Base-by-base conservation (phyloP, 2,329 filamentous ascomycete genomes). In the Hymenotorrendiella dingleyae region DNA sequence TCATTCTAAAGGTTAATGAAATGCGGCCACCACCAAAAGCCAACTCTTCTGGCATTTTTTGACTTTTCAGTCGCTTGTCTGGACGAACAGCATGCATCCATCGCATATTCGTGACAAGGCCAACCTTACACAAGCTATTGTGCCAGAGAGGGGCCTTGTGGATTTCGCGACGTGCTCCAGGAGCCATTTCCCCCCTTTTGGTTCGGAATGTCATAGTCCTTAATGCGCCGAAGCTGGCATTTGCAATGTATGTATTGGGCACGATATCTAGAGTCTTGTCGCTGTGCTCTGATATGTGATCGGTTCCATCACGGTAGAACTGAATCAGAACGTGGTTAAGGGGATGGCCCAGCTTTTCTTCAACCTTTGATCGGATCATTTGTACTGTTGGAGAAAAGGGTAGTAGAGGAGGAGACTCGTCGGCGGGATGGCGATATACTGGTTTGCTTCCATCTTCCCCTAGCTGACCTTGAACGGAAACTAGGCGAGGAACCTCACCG, bases 191-290 rank as follows among this genome's bases (percentile, higher is more conserved):
- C 58, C 67, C 72, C 22, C 84, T 84, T 67, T 94, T 95, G 9
- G 84, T 91, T 39, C 93, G 80, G 26, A 98, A 76, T 0, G 86
- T 75, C 90, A 97, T 96, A 2, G 81, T 90, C 40, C 93, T 75
- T 65, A 94, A 82, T 1, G 91, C 90, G 1, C 93, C 93, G n/a
- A 97, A 74, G 52, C 88, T 95, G 37, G 95, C 80, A 59, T 97
- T 98, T 52, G 90, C 88, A 53, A 98, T 94, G 46, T 74, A 90
- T 19, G 86, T 93, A 4, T 74, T 80, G 20, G 76, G 78, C 10
- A 80, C 81, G 43, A 98, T 93, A 61, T 98, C 93, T 19, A 98
- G 71, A 0, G 91, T 95, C 67, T 98, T 98, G 62, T 98, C 93
- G 28, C 88, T 94, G 60, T 98, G 93, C 61, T 98, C 93, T 1